Percentiles rank a stretch among this genome's conserved stretches.
Conservation (phyloP, 2,329 filamentous ascomycete genomes). For the Arthrobotrys pseudoclavata region DNA sequence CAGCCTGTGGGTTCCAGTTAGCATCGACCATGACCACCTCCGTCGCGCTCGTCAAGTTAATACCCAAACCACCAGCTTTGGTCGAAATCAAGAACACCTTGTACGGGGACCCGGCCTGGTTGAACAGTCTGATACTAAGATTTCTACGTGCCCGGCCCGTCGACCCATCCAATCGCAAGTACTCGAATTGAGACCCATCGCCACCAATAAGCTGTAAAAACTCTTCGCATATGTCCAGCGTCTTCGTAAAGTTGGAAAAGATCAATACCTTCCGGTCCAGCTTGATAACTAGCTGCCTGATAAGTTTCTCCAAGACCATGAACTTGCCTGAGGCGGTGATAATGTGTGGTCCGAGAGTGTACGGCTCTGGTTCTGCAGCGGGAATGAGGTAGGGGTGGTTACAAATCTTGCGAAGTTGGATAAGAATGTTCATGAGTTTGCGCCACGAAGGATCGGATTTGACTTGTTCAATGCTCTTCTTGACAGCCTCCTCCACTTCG, state of each 20-base stretch:
- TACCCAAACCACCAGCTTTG: conserved; percentile 71
- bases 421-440: conserved; percentile 71
- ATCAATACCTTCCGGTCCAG: conserved; percentile 72
- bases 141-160: conserved; percentile 70
- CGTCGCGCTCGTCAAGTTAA: conserved; percentile 71
- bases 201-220: conserved; percentile 68
- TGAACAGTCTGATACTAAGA: conserved; percentile 71
- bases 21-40: conserved; percentile 72
- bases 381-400: conserved; percentile 71
- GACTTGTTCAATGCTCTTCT: conserved; percentile 66
- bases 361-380: conserved; percentile 68
- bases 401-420: conserved; percentile 72
- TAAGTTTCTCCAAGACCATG: conserved; percentile 70
- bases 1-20: conserved; percentile 64
- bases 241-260: conserved; percentile 72
- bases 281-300: conserved; percentile 69
- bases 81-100: conserved; percentile 73
- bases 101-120: conserved; percentile 67
- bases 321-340: conserved; percentile 72
- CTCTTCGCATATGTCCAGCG: conserved; percentile 71
- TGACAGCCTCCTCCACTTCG: conserved; percentile 68
- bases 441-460: conserved; percentile 67
- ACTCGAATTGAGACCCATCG: conserved; percentile 67
- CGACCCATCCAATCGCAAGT: conserved; percentile 70
- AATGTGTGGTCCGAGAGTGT: conserved; percentile 68